Conservation (phyloP, 2,329 filamentous ascomycete genomes). For the Arthrobotrys sinensis region DNA sequence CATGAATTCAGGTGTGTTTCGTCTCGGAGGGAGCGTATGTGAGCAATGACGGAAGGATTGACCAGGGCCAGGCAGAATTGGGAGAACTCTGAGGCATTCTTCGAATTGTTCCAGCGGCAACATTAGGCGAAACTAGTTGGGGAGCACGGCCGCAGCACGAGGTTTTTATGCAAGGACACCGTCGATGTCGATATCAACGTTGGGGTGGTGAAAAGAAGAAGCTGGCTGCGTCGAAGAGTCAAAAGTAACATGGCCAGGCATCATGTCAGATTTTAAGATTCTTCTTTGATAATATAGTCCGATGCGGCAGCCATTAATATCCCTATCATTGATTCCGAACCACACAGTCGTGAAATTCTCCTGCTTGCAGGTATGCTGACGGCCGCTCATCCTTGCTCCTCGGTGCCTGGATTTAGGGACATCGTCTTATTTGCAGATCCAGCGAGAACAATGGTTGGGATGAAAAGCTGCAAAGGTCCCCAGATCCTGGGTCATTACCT, state of each 20-base stretch:
- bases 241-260: conserved; percentile 45
- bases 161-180: conserved; percentile 31
- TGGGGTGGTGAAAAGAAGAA: conserved; percentile 30
- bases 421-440: conserved; percentile 53
- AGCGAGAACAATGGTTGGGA: conserved; percentile 48
- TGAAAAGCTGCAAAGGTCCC: conserved; percentile 48
- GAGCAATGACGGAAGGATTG: conserved; percentile 43
- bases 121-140: conserved; percentile 58
- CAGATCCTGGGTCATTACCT: conserved; percentile 43
- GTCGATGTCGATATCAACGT: conserved; percentile 27
- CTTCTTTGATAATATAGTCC: conserved; percentile 37
- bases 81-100: conserved; percentile 22
- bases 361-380: conserved; percentile 29
- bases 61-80: conserved; percentile 58
- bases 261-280: conserved; percentile 56
- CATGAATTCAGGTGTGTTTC: conserved; percentile 34
- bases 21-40: conserved; percentile 42
- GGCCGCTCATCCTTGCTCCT: conserved; percentile 34
- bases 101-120: conserved; percentile 31
- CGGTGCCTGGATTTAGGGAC: conserved; percentile 52
- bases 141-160: conserved; percentile 36
- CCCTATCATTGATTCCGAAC: conserved; percentile 23
- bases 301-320: conserved; percentile 28
- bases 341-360: conserved; percentile 38
- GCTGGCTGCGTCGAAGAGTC: conserved; percentile 26